Percentiles rank a stretch among this genome's conserved stretches.
phyloP scores from a whole-genome alignment of 352 stramenopile genomes.

The Stramenopiles sp. region DNA sequence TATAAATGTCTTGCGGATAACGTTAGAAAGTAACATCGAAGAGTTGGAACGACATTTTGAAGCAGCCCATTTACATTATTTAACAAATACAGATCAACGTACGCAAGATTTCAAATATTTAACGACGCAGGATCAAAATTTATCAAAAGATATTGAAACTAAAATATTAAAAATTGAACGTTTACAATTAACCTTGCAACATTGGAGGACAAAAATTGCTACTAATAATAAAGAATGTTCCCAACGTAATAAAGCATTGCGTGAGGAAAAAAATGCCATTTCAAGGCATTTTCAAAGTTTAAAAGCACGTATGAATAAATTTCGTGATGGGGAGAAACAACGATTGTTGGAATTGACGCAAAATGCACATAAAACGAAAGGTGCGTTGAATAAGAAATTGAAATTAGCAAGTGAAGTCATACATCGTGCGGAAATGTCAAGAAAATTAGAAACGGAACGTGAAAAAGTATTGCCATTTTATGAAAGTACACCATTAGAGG shows the following conservation, averaged over 20 bases:
- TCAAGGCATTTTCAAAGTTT: constrained; percentile 40
- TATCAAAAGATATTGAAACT: constrained; percentile 69
- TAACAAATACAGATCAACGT: constrained; percentile 74
- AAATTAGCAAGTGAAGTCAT: constrained; percentile 56
- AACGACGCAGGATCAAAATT: constrained; percentile 60
- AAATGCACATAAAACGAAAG: constrained; percentile 45
- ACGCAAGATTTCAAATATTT: constrained; percentile 82
- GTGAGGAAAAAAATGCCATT: constrained; percentile 65
- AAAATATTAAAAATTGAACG: constrained; percentile 79
- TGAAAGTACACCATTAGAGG: constrained; percentile 28
- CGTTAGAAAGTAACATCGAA: constrained; percentile 72
- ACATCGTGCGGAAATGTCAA: constrained; percentile 56
- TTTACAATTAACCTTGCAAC: constrained; percentile 54
- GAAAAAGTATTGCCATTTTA: constrained; percentile 70
- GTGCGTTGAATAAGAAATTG: constrained; percentile 36
- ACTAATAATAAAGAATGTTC: constrained; percentile 64
- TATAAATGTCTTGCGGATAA: constrained; percentile 74
- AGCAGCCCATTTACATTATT: constrained; percentile 62
- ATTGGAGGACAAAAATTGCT: constrained; percentile 70
- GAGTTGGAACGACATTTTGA: constrained; percentile 82
- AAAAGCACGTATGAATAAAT: constrained; percentile 64
- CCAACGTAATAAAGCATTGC: constrained; percentile 58
- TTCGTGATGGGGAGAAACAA: constrained; percentile 49
- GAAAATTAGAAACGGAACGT: constrained; percentile 68
- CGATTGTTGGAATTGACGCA: constrained; percentile 51